Evolutionary conservation across 2,329 filamentous ascomycete species (phyloP), one percentile per base, ranked within the genome.

Genomic region (Lasiodiplodia hormozganensis): DNA sequence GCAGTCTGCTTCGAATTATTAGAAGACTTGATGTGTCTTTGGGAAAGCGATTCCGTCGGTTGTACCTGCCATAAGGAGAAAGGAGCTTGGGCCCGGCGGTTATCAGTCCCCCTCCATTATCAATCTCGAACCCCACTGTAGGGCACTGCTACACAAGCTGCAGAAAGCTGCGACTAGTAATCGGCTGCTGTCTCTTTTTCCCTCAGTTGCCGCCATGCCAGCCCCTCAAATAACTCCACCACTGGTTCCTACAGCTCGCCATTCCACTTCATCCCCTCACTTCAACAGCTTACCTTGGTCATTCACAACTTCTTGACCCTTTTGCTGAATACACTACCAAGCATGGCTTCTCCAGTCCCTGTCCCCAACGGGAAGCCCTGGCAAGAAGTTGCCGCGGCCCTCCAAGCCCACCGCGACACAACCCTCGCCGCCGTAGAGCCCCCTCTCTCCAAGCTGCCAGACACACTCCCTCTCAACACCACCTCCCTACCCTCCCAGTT

Each of bases 341-440:
- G 25, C 43, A 66, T 66, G 64, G 57, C 57, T 3, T 51, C 58
- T 11, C 40, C 64, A 12, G 1, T 28, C 38, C 64, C 65, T 31
- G 11, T 56, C 36, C 49, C 57, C 36, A 56, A 16, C 66, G 36
- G 16, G 36, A 54, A 56, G 58, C 72, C 74, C 67, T 86, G 85
- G 84, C 77, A 85, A 70, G 77, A 82, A 36, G 81, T 85, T n/a
- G 83, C 83, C 38, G 74, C 78, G 52, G 79, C 82, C 68, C 78
- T 81, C 53, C 84, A 84, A 69, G 76, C 80, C 38, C 78, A 86
- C 73, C 81, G 84, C 16, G 82, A 84, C 70, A 75, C 76, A 12
- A 83, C 83, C 12, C 78, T 86, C 43, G 76, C 80, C 23, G 75
- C 73, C 10, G 69, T 86, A 14, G 54, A 77, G 3, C 83, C 83